Conservation (phyloP, 129 eudicot species). For the Oenanthe sinensis region DNA sequence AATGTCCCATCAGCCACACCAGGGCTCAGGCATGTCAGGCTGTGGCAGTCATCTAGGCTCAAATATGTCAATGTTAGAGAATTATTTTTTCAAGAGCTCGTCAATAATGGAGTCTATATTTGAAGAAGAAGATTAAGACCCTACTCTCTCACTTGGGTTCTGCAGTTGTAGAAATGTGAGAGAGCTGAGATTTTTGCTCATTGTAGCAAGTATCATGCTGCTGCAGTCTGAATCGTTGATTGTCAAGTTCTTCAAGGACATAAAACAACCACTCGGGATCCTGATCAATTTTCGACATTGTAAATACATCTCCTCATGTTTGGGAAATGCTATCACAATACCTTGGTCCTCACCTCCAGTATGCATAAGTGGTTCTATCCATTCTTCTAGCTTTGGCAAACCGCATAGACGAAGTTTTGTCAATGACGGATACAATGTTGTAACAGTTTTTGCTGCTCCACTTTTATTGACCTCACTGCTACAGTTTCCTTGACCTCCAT, state of each 20-base stretch:
- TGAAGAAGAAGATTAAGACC: neutral
- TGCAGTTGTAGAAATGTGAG: neutral
- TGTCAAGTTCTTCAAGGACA: too few species aligned
- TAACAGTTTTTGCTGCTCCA: neutral
- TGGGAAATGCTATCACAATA: neutral
- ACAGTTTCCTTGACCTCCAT: neutral
- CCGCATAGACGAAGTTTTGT: neutral
- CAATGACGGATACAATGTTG: neutral
- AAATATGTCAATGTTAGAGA: neutral
- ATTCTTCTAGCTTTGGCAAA: constrained; percentile 5
- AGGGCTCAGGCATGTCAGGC: neutral
- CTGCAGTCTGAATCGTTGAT: too few species aligned
- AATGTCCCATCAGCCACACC: neutral
- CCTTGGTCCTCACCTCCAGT: neutral
- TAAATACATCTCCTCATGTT: neutral
- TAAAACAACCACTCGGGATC: too few species aligned
- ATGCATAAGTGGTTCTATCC: neutral
- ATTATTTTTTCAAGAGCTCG: neutral
- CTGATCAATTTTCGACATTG: neutral
- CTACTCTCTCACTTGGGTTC: neutral
- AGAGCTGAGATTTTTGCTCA: neutral
- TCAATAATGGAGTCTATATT: neutral
- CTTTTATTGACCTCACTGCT: neutral
- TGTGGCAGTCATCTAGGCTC: too few species aligned
- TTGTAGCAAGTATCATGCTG: neutral